phyloP scores from a whole-genome alignment of 1,284 basidiomycete species.

The Puccinia coronata region DNA sequence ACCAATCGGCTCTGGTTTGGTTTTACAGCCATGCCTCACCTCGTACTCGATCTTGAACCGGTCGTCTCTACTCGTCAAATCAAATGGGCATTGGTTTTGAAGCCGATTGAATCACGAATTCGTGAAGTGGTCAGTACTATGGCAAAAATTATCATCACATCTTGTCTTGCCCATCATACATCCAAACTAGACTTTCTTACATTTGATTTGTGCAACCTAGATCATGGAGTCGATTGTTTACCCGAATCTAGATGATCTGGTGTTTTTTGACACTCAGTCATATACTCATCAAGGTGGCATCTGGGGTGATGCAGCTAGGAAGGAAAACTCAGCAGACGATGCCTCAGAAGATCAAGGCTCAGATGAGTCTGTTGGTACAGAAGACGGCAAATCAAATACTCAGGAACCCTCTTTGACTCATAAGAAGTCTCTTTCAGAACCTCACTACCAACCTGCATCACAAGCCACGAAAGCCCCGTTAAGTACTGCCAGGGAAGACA shows the following conservation, averaged over 20 bases:
- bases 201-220: conserved; percentile 60
- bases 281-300: conserved; percentile 77
- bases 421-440: conserved; percentile 13
- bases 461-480: not conserved
- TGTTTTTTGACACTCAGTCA: conserved; percentile 80
- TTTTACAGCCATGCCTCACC: conserved; percentile 86
- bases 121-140: conserved; percentile 75
- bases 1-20: conserved; percentile 96
- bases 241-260: conserved; percentile 96
- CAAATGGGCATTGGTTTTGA: conserved; percentile 86
- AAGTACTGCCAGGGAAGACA: conserved; percentile 3
- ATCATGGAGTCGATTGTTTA: conserved; percentile 88
- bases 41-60: conserved; percentile 86
- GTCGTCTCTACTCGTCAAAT: conserved; percentile 87
- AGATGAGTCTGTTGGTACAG: conserved; percentile 18
- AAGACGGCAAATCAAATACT: conserved; percentile 7
- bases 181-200: not conserved
- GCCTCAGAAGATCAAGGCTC: conserved; percentile 16
- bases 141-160: not conserved
- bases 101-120: conserved; percentile 82
- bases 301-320: conserved; percentile 75
- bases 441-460: not conserved
- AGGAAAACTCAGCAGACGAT: conserved; percentile 53
- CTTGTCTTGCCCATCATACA: not conserved
- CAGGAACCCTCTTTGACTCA: conserved; percentile 8